Conservation (phyloP, 164 flowering plant genomes). For the Aristolochia contorta region DNA sequence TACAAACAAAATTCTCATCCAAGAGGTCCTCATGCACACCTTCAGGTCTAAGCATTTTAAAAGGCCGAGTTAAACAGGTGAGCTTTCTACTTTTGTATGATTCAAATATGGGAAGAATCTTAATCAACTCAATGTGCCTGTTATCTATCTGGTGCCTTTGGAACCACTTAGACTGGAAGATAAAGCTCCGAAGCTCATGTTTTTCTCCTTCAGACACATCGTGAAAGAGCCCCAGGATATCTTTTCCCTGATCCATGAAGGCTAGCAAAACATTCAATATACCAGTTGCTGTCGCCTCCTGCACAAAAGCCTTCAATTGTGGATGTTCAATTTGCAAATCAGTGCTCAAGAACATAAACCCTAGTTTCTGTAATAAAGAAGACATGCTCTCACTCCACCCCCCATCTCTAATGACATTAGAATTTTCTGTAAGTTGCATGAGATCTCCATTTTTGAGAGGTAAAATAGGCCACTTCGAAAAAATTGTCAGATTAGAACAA, state of each 20-base stretch:
- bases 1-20: constrained; percentile 66
- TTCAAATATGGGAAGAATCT: constrained; percentile 80
- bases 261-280: constrained; percentile 70
- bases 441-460: constrained; percentile 59
- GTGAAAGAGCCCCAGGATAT: constrained; percentile 38
- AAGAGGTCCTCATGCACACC: constrained; percentile 62
- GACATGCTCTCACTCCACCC: constrained; percentile 98
- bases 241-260: constrained; percentile 36
- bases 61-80: constrained; percentile 42
- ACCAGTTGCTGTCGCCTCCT: constrained; percentile 66
- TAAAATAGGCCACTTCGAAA: constrained; percentile 83
- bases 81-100: constrained; percentile 65
- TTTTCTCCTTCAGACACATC: constrained; percentile 68
- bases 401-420: constrained; percentile 68
- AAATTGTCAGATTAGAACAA: constrained; percentile 69
- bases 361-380: constrained; percentile 63
- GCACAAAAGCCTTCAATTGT: constrained; percentile 64
- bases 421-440: constrained; percentile 57
- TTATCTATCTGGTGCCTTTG: constrained; percentile 40
- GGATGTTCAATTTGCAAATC: constrained; percentile 71
- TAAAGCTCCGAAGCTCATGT: constrained; percentile 80
- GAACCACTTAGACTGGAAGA: constrained; percentile 95
- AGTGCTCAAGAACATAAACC: constrained; percentile 61
- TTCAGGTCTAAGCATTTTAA: constrained; percentile 71
- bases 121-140: constrained; percentile 46